These are phyloP conservation scores for Beverwykella pulmonaria DNA, from an alignment of 495 filamentous ascomycete genomes.

Conservation along the genomic window DNA sequence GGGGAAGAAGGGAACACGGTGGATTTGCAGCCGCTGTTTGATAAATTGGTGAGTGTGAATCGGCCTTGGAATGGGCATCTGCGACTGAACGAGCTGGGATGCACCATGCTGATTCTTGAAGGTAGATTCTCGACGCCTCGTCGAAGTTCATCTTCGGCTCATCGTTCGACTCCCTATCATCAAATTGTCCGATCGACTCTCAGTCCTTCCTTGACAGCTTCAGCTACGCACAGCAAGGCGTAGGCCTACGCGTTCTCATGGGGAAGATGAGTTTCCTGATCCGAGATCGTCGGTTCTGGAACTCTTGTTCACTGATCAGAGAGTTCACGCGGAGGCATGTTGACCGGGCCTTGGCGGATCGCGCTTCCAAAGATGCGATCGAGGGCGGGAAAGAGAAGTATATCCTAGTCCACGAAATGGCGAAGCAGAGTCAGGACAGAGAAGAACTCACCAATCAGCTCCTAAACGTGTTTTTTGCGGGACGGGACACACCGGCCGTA, in stretches of 20 bases:
- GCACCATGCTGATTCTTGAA: no score
- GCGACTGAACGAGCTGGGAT: no score
- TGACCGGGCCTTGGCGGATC: neutral
- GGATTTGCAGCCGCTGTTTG: slow-evolving; percentile 1
- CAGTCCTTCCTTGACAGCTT: neutral
- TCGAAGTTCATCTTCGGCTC: slow-evolving; percentile 20
- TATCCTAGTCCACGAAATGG: neutral
- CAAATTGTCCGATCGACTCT: neutral
- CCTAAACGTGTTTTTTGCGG: slow-evolving; percentile 11
- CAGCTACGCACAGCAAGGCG: slow-evolving; percentile 1
- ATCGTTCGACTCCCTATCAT: neutral
- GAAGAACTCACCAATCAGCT: neutral
- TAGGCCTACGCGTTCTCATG: neutral
- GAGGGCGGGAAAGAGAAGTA: neutral
- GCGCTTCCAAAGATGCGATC: neutral
- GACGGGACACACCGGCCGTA: slow-evolving; percentile 6
- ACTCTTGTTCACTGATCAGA: neutral
- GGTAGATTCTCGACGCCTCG: slow-evolving; percentile 17
- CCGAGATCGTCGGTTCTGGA: neutral
- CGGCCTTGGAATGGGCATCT: no score
- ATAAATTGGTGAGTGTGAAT: slow-evolving; percentile 3
- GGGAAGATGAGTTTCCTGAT: slow-evolving; percentile 5
- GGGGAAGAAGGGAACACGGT: neutral
- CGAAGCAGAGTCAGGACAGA: neutral
- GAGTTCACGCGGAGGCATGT: slow-evolving; percentile 1